Conservation (phyloP, 805 yeast genomes). For the Candida tibetensis region DNA sequence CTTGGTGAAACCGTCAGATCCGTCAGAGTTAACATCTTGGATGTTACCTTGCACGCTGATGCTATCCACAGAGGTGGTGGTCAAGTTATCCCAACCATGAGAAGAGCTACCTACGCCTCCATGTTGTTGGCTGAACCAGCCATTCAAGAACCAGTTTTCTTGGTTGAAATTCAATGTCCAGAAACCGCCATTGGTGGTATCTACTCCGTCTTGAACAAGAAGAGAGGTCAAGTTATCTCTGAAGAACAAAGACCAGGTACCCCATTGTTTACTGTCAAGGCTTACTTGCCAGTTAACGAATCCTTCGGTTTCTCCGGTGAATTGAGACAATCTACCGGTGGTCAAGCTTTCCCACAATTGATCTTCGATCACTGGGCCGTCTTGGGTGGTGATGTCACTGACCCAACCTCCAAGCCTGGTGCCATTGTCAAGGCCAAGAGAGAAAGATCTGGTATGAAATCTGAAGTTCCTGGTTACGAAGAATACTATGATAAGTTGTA, state of each 20-base stretch:
- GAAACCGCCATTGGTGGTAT: constrained; percentile 99
- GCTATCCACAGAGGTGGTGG: constrained; percentile 99
- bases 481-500: constrained; percentile 95
- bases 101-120: constrained; percentile 99
- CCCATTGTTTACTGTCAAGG: constrained; percentile 99
- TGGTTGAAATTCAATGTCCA: constrained; percentile 99
- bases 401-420: constrained; percentile 71
- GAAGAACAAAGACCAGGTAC: constrained; percentile 99
- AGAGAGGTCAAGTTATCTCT: constrained; percentile 99
- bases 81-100: constrained; percentile 99
- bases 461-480: constrained; percentile 97
- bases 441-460: constrained; percentile 97
- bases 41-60: constrained; percentile 99
- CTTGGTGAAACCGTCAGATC: constrained; percentile 96
- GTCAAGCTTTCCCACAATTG: constrained; percentile 99
- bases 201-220: constrained; percentile 98
- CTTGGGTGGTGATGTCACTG: constrained; percentile 89
- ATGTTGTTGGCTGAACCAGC: constrained; percentile 98
- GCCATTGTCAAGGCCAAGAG: constrained; percentile 60
- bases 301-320: constrained; percentile 99
- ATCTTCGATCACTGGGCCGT: constrained; percentile 98
- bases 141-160: constrained; percentile 98
- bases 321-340: constrained; percentile 99
- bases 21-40: constrained; percentile 95
- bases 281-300: constrained; percentile 99